These are phyloP conservation scores for Ustilago curta DNA, from an alignment of 1,284 basidiomycete genomes.

Conservation along the genomic window DNA sequence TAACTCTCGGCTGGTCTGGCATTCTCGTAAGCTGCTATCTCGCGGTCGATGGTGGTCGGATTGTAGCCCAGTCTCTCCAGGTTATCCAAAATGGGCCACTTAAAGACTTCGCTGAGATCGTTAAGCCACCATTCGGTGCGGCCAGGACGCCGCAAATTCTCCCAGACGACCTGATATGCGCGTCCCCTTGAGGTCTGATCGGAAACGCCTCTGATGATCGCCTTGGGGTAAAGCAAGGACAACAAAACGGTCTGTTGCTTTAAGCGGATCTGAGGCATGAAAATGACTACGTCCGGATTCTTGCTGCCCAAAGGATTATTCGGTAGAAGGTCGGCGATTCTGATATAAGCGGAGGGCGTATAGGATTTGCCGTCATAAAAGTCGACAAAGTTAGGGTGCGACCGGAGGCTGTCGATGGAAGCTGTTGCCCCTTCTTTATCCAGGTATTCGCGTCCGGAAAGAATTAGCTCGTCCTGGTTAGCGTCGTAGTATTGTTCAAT, in stretches of 20 bases:
- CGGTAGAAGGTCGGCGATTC: neutral
- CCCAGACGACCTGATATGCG: neutral
- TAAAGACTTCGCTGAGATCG: conserved; percentile 5
- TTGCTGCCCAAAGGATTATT: neutral
- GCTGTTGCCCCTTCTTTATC: neutral
- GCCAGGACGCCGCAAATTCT: too few relatives aligned
- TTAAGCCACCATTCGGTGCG: conserved; percentile 5
- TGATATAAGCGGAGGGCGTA: conserved; percentile 7
- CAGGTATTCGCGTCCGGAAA: neutral
- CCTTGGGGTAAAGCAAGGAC: conserved; percentile 1
- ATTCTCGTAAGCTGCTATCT: neutral
- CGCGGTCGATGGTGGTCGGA: conserved; percentile 10
- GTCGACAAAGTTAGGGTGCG: conserved; percentile 2
- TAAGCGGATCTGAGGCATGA: conserved; percentile 8
- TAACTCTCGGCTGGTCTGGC: neutral
- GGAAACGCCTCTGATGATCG: conserved; percentile 6
- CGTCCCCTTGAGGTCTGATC: neutral
- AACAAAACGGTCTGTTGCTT: neutral
- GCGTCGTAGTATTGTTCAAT: neutral
- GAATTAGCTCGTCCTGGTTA: rapidly evolving
- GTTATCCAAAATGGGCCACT: neutral
- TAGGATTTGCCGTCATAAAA: conserved; percentile 4
- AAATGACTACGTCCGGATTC: conserved; percentile 28
- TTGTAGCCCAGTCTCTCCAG: conserved; percentile 22
- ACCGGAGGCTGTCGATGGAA: neutral